Evolutionary conservation across 495 filamentous ascomycete genomes (phyloP).

Genomic region (Lichenothelia convexa): DNA sequence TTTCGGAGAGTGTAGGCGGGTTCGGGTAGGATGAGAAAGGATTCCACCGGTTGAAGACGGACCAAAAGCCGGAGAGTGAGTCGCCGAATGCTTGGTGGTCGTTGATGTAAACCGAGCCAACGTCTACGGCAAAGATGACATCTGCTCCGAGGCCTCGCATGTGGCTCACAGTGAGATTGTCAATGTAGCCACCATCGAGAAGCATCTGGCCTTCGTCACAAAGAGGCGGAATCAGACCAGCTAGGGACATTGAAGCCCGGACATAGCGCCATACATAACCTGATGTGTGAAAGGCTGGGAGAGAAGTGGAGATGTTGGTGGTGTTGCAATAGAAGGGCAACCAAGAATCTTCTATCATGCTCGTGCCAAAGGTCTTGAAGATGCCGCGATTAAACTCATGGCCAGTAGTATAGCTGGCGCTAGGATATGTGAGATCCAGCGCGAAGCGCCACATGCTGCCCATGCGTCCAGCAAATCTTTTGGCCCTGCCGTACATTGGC

Average conservation of each 20-base stretch:
- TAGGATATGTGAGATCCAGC: slow-evolving; percentile 75
- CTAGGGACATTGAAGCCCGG: slow-evolving; percentile 86
- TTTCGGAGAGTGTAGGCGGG: slow-evolving; percentile 86
- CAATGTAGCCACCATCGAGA: slow-evolving; percentile 88
- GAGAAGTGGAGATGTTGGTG: slow-evolving; percentile 84
- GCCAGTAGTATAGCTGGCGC: slow-evolving; percentile 76
- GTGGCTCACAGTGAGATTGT: slow-evolving; percentile 90
- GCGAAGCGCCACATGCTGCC: slow-evolving; percentile 95
- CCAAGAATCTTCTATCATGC: slow-evolving; percentile 98
- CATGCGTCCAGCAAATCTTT: slow-evolving; percentile 95
- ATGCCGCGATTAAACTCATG: slow-evolving; percentile 99
- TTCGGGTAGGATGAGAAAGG: slow-evolving; percentile 75
- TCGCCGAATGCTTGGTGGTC: slow-evolving; percentile 84
- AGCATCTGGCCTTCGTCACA: slow-evolving; percentile 96
- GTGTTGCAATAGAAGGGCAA: slow-evolving; percentile 98
- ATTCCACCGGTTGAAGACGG: slow-evolving; percentile 88
- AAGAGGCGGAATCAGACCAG: slow-evolving; percentile 77
- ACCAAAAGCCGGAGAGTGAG: slow-evolving; percentile 88
- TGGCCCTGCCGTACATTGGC: slow-evolving; percentile 86
- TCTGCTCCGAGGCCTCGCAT: slow-evolving; percentile 92
- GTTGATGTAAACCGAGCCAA: slow-evolving; percentile 78
- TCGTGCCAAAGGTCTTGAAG: slow-evolving; percentile 93
- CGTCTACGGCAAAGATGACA: slow-evolving; percentile 88
- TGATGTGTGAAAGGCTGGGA: slow-evolving; percentile 77
- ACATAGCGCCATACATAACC: slow-evolving; percentile 97